Evolutionary conservation across 306 rosid species (phyloP), one percentile per base, ranked within the genome.

Genomic region (Quercus robur): DNA sequence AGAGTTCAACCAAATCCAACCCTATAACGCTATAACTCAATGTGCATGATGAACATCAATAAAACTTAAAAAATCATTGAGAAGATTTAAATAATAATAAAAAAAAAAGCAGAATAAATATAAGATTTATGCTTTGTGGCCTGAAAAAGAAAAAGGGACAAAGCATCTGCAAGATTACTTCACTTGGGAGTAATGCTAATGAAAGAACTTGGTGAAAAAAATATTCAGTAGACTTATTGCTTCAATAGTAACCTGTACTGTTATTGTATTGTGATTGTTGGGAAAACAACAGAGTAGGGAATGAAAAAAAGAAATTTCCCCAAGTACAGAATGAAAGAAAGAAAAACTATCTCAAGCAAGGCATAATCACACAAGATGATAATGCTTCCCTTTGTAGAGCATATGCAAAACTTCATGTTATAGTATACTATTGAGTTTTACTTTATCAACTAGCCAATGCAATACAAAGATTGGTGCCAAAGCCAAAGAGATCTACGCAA

Each of bases 311-410:
- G 2, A 58, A 58, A 12, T 35, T 35, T 35, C 41, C 41, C 8
- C 8, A 35, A 3, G 21, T 21, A 4, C 28, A 4, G 4, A 58
- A 20, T 58, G 28, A 58, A 58, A 21, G 64, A 20, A 56, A 20
- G 14, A 58, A 58, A 4, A 58, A 57, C 67, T 31, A 63, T 59
- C 87, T 70, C 80, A 89, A 80, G 83, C 71, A 86, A 84, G 62
- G 83, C 59, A 84, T 75, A 23, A 56, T 63, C 46, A 61, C 83
- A 56, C 64, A 28, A n/a, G 56, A 52, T 69, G 17, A 5, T 15
- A 5, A 35, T 35, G 8, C 41, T 35, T 35, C 41, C 81, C 28
- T n/a, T 58, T 8, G 28, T 26, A 18, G 70, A 66, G 13, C 31
- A 31, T 6, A 18, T 33, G 41, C 71, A 33, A 19, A 18, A 15